phyloP scores from a whole-genome alignment of 1,284 basidiomycete genomes.

The Moesziomyces antarcticus region DNA sequence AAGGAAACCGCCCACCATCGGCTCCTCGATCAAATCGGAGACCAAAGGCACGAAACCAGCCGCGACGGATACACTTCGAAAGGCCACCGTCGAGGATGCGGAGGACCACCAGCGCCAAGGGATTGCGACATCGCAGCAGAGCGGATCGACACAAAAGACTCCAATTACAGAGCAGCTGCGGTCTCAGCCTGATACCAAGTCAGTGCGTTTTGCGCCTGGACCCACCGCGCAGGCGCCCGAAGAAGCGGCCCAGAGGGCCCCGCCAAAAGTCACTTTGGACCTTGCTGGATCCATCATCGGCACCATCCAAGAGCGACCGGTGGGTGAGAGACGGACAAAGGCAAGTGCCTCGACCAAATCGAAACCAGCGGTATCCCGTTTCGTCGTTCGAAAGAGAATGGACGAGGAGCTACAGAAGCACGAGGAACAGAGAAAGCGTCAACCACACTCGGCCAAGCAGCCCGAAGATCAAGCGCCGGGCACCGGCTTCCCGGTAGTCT shows the following conservation, averaged over 20 bases:
- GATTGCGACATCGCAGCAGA: neutral
- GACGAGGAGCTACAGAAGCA: conserved; percentile 45
- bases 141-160: neutral
- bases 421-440: conserved; percentile 29
- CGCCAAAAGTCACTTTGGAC: conserved; percentile 7
- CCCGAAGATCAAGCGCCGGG: conserved; percentile 30
- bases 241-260: neutral
- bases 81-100: conserved; percentile 9
- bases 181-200: neutral
- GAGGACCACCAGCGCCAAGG: neutral
- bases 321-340: conserved; percentile 12
- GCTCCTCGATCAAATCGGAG: conserved; percentile 14
- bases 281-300: conserved; percentile 35
- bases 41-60: neutral
- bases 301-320: conserved; percentile 36
- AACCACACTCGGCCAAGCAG: conserved; percentile 7
- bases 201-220: conserved; percentile 19
- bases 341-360: neutral
- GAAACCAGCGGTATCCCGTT: conserved; percentile 34
- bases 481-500: conserved; percentile 40
- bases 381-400: conserved; percentile 39
- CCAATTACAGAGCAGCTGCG: neutral
- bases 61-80: neutral
- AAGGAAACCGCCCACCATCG: conserved; percentile 38
- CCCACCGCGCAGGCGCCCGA: neutral